Conservation (phyloP, 2,329 filamentous ascomycete species). For the Xylaria sp. region DNA sequence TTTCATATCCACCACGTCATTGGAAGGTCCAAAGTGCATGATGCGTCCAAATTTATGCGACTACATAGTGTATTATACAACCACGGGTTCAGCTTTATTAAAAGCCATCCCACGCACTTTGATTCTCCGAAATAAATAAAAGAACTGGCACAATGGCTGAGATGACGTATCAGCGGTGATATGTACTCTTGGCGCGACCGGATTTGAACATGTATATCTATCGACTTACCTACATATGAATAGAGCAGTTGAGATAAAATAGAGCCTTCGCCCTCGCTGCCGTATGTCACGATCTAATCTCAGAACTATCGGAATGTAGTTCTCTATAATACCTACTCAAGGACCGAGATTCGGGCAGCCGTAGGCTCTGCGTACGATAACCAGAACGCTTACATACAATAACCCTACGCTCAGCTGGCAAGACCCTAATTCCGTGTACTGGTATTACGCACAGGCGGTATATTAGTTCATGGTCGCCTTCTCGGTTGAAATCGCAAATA, state of each 20-base stretch:
- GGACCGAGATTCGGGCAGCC: too few species aligned
- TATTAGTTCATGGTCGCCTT: too few species aligned
- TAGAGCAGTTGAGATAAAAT: neutral
- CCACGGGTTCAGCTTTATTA: slow-evolving; percentile 18
- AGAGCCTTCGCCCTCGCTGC: too few species aligned
- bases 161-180: neutral
- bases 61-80: slow-evolving; percentile 37
- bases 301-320: too few species aligned
- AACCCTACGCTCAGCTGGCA: too few species aligned
- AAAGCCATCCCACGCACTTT: slow-evolving; percentile 26
- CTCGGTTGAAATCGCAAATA: too few species aligned
- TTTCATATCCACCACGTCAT: slow-evolving; percentile 28
- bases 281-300: too few species aligned
- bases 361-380: too few species aligned
- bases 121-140: slow-evolving; percentile 32
- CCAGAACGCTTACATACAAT: too few species aligned
- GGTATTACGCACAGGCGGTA: too few species aligned
- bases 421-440: too few species aligned
- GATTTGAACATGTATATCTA: neutral
- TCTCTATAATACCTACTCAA: too few species aligned
- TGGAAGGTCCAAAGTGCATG: slow-evolving; percentile 31
- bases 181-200: neutral
- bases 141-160: slow-evolving; percentile 20
- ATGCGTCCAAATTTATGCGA: slow-evolving; percentile 29
- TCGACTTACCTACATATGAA: neutral